Conservation (phyloP, 768 basidiomycete species). For the Mycena alexandri region DNA sequence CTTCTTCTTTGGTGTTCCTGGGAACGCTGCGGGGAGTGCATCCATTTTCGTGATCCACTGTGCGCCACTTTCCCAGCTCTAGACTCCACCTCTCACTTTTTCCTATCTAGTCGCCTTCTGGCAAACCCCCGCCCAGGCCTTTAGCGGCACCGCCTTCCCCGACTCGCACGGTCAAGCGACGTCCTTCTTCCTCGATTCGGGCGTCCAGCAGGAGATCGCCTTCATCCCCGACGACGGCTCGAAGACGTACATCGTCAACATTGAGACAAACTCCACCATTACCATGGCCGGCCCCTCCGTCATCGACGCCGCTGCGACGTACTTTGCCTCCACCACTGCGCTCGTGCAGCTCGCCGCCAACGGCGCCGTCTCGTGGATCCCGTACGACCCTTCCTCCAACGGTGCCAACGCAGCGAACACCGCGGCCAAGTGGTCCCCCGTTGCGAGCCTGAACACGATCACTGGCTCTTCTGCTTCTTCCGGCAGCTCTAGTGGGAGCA, state of each 20-base stretch:
- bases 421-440: constrained; percentile 61
- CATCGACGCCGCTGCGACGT: constrained; percentile 71
- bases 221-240: constrained; percentile 82
- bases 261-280: constrained; percentile 77
- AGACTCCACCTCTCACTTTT: constrained; percentile 13
- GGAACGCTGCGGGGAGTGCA: constrained; percentile 73
- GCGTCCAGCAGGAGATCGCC: constrained; percentile 79
- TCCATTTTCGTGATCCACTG: constrained; percentile 92
- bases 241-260: constrained; percentile 79
- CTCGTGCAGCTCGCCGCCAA: constrained; percentile 77
- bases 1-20: constrained; percentile 83
- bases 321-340: constrained; percentile 71
- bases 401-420: constrained; percentile 59
- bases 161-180: constrained; percentile 71
- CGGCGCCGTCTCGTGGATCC: constrained; percentile 72
- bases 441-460: constrained; percentile 59
- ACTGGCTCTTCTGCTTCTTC: constrained; percentile 34
- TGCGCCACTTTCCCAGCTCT: constrained; percentile 47
- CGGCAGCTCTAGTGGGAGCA: background rate
- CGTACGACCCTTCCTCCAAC: constrained; percentile 62
- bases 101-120: constrained; percentile 73
- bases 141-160: constrained; percentile 67
- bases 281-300: constrained; percentile 68
- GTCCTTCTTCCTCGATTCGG: constrained; percentile 68
- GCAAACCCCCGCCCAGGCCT: constrained; percentile 76